Conservation (phyloP, 305 asterid genomes). For the Plantago coronopus region DNA sequence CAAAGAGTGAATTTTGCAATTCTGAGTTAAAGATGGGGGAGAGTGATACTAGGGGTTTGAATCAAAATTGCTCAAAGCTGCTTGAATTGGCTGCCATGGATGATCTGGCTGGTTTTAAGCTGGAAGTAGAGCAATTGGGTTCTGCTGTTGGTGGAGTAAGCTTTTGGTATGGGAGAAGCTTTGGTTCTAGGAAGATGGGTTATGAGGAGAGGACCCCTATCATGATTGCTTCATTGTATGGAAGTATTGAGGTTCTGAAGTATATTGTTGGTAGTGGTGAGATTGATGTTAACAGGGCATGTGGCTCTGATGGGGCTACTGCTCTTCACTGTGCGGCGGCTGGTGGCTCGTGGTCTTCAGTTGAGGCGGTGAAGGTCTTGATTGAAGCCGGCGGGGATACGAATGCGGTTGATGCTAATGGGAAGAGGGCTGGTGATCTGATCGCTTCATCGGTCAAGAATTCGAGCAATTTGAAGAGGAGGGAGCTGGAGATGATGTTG, state of each 20-base stretch:
- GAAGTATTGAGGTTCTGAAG: slow-evolving; percentile 58
- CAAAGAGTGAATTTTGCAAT: slow-evolving; percentile 1
- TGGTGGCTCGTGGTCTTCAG: slow-evolving; percentile 54
- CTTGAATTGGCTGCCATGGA: slow-evolving; percentile 76
- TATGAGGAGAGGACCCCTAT: slow-evolving; percentile 67
- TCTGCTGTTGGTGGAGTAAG: slow-evolving; percentile 60
- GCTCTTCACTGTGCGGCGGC: slow-evolving; percentile 83
- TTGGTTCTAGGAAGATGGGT: slow-evolving; percentile 55
- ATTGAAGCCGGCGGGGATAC: slow-evolving; percentile 77
- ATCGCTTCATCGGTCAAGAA: slow-evolving; percentile 47
- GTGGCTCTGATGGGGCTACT: slow-evolving; percentile 64
- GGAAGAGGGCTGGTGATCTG: slow-evolving; percentile 52
- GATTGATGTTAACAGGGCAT: slow-evolving; percentile 56
- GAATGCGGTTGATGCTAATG: slow-evolving; percentile 46
- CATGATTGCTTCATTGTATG: slow-evolving; percentile 81
- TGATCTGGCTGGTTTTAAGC: slow-evolving; percentile 49
- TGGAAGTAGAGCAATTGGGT: slow-evolving; percentile 46
- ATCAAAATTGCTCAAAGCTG: slow-evolving; percentile 17
- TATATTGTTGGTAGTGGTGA: slow-evolving; percentile 56
- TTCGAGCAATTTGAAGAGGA: slow-evolving; percentile 34
- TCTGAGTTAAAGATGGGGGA: slow-evolving; percentile 1
- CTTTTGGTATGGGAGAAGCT: slow-evolving; percentile 63
- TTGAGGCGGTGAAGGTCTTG: slow-evolving; percentile 46
- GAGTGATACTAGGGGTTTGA: background rate
- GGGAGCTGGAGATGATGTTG: slow-evolving; percentile 27